Evolutionary conservation across 345 rosid species (phyloP).

Genomic region (Ricinus communis): DNA sequence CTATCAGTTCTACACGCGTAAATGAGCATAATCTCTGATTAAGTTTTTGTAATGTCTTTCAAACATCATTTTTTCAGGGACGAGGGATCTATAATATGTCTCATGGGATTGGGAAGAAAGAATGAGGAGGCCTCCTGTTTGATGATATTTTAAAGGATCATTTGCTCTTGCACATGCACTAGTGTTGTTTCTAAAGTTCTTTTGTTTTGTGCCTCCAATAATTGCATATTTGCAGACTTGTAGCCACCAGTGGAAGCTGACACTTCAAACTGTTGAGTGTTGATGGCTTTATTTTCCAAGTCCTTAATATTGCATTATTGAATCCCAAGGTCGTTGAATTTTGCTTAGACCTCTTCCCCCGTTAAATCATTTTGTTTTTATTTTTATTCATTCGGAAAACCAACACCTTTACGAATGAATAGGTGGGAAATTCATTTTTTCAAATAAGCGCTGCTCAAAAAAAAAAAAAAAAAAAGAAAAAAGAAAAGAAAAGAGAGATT

Average conservation of each 20-base stretch:
- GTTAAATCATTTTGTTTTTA: not conserved
- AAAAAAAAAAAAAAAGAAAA: too few relatives aligned
- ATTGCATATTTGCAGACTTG: conserved; percentile 33
- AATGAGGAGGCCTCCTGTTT: conserved; percentile 39
- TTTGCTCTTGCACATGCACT: conserved; percentile 18
- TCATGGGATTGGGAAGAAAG: conserved; percentile 81
- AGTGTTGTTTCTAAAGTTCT: conserved; percentile 3
- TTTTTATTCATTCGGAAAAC: too few relatives aligned
- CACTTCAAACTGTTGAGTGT: not conserved
- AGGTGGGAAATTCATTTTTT: too few relatives aligned
- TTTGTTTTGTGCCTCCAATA: conserved; percentile 38
- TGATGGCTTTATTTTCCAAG: conserved; percentile 2
- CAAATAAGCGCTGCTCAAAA: too few relatives aligned
- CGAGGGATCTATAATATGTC: conserved; percentile 88
- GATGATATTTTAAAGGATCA: conserved; percentile 12
- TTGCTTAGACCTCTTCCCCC: not conserved
- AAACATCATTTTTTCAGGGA: conserved; percentile 43
- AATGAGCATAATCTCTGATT: not conserved
- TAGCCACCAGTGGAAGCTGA: conserved; percentile 10
- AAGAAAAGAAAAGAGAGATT: too few relatives aligned
- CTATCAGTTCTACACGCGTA: not conserved
- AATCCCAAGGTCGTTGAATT: not conserved
- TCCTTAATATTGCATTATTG: not conserved
- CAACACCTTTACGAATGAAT: too few relatives aligned
- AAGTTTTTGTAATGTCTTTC: not conserved